Evolutionary conservation across 2,329 filamentous ascomycete genomes (phyloP).

Genomic region (Calonectria fujianensis): DNA sequence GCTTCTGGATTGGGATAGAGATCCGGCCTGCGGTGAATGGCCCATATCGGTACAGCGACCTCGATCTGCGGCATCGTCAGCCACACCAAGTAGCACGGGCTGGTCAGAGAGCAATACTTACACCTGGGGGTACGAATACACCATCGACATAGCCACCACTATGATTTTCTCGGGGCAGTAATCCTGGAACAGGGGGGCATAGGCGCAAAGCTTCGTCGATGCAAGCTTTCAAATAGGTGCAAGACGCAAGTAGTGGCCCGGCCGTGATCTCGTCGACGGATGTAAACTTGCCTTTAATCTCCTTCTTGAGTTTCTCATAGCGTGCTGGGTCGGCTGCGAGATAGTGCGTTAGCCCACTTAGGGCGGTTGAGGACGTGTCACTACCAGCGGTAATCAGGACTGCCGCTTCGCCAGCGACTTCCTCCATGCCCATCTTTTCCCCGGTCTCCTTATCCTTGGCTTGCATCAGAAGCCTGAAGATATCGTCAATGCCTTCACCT

Average conservation of each 20-base stretch:
- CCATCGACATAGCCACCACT: slow-evolving; percentile 9
- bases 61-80: background rate
- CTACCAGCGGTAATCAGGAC: slow-evolving; percentile 1
- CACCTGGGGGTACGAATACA: background rate
- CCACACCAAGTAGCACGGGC: no score
- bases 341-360: background rate
- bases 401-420: background rate
- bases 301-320: background rate
- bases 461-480: background rate
- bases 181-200: background rate
- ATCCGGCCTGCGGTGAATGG: background rate
- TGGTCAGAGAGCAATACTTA: background rate
- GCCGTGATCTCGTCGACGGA: background rate
- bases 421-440: background rate
- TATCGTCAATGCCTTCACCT: slow-evolving; percentile 1
- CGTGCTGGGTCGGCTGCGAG: background rate
- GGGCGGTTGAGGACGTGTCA: background rate
- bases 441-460: background rate
- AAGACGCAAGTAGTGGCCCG: background rate
- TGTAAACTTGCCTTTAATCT: background rate
- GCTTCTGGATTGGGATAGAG: background rate
- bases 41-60: background rate
- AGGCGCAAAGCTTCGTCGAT: background rate
- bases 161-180: background rate
- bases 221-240: background rate